phyloP scores from a whole-genome alignment of 2,329 filamentous ascomycete genomes.

The Phoma sp. region DNA sequence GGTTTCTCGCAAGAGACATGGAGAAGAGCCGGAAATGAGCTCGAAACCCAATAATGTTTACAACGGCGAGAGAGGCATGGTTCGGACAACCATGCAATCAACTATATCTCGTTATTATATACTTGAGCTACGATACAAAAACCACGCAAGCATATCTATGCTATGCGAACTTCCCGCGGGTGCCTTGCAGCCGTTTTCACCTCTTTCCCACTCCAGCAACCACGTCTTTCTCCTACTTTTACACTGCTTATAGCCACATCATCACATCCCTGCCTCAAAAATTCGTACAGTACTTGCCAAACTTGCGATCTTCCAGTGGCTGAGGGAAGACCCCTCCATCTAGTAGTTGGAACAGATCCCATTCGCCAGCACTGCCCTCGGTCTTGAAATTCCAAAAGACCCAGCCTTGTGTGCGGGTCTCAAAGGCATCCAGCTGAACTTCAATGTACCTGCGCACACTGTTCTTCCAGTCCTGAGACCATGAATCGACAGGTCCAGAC shows the following conservation, averaged over 20 bases:
- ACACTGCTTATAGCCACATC: neutral
- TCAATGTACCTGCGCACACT: slow-evolving; percentile 61
- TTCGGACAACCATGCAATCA: neutral
- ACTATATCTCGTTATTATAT: neutral
- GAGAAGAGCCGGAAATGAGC: too few relatives aligned
- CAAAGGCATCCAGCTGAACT: slow-evolving; percentile 62
- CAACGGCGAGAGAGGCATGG: neutral
- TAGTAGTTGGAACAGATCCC: slow-evolving; percentile 60
- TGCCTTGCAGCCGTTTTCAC: neutral
- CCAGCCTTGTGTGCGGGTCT: slow-evolving; percentile 60
- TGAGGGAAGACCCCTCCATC: slow-evolving; percentile 61
- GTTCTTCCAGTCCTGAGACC: slow-evolving; percentile 54
- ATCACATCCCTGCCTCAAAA: slow-evolving; percentile 15
- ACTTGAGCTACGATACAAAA: neutral
- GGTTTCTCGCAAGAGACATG: too few relatives aligned
- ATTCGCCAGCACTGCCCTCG: slow-evolving; percentile 58
- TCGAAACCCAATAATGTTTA: too few relatives aligned
- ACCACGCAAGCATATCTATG: neutral
- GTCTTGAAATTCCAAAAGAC: slow-evolving; percentile 68
- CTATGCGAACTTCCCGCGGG: neutral
- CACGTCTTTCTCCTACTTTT: neutral
- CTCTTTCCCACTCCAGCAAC: neutral
- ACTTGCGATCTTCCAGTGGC: slow-evolving; percentile 36
- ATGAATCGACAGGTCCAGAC: slow-evolving; percentile 59
- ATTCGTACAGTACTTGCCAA: slow-evolving; percentile 37